Evolutionary conservation across 1,284 basidiomycete genomes (phyloP), one percentile per base, ranked within the genome.

Genomic region (Ceratobasidium sp.): DNA sequence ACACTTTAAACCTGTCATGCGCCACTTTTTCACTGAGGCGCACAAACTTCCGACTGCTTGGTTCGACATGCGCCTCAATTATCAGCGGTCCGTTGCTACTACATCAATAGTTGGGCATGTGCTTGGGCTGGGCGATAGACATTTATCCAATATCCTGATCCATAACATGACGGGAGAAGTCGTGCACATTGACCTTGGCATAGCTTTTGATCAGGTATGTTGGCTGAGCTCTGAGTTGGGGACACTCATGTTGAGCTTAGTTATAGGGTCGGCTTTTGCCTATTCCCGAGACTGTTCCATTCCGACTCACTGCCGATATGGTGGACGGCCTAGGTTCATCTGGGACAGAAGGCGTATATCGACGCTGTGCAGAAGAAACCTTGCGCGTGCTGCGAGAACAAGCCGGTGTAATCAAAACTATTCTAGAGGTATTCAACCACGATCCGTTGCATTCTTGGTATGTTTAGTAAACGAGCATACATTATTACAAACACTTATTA

Each of bases 81-180:
- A 99, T 84, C 98, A 96, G 1, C 91, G 98, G 56, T 97, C 96
- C 52, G 90, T 99, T 65, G 98, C 96, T 6, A 94, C 97, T 77
- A 98, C 95, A 84, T 96, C 94, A 82, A 98, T 98, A 95, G 94
- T 97, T 80, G 96, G 96, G 20, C 96, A 99, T 85, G 98, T 99
- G 80, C 89, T 99, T 71, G 98, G 98, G 62, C 87, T 99, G 23
- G 98, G 98, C 26, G 98, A 99, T 86, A 92, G 98, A 28, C 98
- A 99, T 86, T 98, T 98, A 50, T 97, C 95, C 77, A 99, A 99
- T 86, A 85, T 99, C 77, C 89, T 99, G 82, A 89, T 99, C 56
- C 96, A 98, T 84, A 91, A 96, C 80, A 91, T 92, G 79, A 96
- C 95, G 2, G 98, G 98, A 59, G 96, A 98, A 84, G 93, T 99